Percentiles rank a stretch among this genome's conserved stretches.
Conservation (phyloP, 2,329 filamentous ascomycete species). For the Septoria petroselini region DNA sequence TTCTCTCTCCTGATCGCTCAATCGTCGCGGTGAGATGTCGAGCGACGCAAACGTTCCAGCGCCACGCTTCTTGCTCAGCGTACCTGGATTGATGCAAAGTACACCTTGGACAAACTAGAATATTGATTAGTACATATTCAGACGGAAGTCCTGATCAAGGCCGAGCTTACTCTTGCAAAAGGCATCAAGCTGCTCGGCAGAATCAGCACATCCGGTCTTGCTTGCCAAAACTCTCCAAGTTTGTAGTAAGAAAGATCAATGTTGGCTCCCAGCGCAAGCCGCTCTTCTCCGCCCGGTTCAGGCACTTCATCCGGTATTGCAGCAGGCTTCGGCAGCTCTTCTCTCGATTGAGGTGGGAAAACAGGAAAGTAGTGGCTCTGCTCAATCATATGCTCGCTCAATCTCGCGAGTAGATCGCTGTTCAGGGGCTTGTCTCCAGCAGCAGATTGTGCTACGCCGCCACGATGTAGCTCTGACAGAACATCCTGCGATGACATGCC, state of each 20-base stretch:
- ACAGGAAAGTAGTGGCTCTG: slow-evolving; percentile 89
- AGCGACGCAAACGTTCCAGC: slow-evolving; percentile 83
- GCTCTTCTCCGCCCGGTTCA: slow-evolving; percentile 42
- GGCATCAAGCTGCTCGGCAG: slow-evolving; percentile 78
- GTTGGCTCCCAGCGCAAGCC: slow-evolving; percentile 67
- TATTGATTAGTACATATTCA: neutral
- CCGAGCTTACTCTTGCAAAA: slow-evolving; percentile 72
- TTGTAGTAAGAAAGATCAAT: slow-evolving; percentile 82
- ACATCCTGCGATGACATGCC: slow-evolving; percentile 81
- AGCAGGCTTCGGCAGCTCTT: slow-evolving; percentile 58
- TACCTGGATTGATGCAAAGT: slow-evolving; percentile 84
- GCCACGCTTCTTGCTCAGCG: slow-evolving; percentile 76
- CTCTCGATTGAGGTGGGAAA: slow-evolving; percentile 73
- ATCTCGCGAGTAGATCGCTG: slow-evolving; percentile 62
- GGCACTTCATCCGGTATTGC: slow-evolving; percentile 44
- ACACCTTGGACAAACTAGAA: slow-evolving; percentile 83
- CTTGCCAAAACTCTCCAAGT: slow-evolving; percentile 84
- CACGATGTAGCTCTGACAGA: slow-evolving; percentile 64
- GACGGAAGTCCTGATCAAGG: neutral
- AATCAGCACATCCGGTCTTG: slow-evolving; percentile 79
- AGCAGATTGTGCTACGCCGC: slow-evolving; percentile 67
- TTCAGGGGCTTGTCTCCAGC: slow-evolving; percentile 74
- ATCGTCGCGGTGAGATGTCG: slow-evolving; percentile 63
- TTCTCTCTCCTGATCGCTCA: slow-evolving; percentile 58
- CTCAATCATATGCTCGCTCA: slow-evolving; percentile 75